phyloP scores from a whole-genome alignment of 768 basidiomycete genomes.

The Rhodosporidiobolus sp. region DNA sequence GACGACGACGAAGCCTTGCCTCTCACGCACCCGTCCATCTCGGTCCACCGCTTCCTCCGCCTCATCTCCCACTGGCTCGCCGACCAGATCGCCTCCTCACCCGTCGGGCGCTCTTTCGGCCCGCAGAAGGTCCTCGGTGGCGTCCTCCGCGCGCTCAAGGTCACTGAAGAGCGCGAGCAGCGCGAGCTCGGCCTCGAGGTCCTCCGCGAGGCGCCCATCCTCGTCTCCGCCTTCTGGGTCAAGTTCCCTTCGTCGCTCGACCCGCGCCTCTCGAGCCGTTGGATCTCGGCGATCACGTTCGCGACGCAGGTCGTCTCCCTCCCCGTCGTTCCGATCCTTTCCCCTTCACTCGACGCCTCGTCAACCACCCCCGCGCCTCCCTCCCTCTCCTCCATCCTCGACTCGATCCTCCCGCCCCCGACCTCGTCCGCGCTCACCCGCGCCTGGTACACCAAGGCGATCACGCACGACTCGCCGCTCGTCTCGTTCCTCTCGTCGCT shows the following conservation, averaged over 20 bases:
- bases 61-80: conserved; percentile 49
- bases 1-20: conserved; percentile 49
- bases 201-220: conserved; percentile 48
- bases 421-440: conserved; percentile 55
- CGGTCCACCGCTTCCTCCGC: conserved; percentile 35
- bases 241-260: conserved; percentile 58
- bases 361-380: conserved; percentile 72
- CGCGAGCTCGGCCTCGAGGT: conserved; percentile 81
- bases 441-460: conserved; percentile 71
- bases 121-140: conserved; percentile 76
- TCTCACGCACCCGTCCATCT: conserved; percentile 28
- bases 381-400: conserved; percentile 64
- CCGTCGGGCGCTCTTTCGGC: conserved; percentile 15
- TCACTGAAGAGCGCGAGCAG: conserved; percentile 82
- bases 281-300: conserved; percentile 85
- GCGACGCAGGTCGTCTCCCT: conserved; percentile 74
- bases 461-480: conserved; percentile 66
- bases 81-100: conserved; percentile 57
- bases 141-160: conserved; percentile 68
- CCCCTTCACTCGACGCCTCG: conserved; percentile 19
- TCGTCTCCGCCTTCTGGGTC: conserved; percentile 40
- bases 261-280: conserved; percentile 79
- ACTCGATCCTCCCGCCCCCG: conserved; percentile 69
- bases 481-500: conserved; percentile 84
- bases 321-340: conserved; percentile 52